phyloP scores from a whole-genome alignment of 1,284 basidiomycete genomes.

The Rugosomyces carneus region DNA sequence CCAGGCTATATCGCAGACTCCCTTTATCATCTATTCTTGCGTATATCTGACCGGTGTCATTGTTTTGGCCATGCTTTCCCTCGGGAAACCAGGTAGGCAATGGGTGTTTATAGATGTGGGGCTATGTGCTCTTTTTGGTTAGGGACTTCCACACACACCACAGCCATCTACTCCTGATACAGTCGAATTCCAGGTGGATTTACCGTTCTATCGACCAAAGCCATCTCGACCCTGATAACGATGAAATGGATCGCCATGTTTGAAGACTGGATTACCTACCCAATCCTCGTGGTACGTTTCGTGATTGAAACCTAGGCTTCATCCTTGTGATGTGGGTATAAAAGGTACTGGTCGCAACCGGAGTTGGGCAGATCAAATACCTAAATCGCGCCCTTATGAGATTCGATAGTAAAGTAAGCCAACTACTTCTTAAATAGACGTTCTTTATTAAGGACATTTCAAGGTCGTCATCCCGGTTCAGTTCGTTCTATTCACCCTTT shows the following conservation, averaged over 20 bases:
- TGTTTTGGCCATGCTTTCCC: conserved; percentile 58
- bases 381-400: conserved; percentile 87
- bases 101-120: conserved; percentile 87
- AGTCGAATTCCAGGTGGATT: conserved; percentile 64
- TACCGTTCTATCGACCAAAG: conserved; percentile 93
- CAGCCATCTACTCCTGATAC: not conserved
- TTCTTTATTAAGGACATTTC: conserved; percentile 3
- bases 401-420: conserved; percentile 74
- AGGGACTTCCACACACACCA: conserved; percentile 15
- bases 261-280: conserved; percentile 75
- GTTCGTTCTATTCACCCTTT: conserved; percentile 86
- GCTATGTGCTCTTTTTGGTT: conserved; percentile 82
- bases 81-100: conserved; percentile 50
- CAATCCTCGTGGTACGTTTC: conserved; percentile 49
- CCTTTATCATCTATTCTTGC: conserved; percentile 72
- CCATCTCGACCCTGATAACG: conserved; percentile 80
- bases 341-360: conserved; percentile 73
- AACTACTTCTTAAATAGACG: not conserved
- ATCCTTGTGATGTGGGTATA: conserved; percentile 4
- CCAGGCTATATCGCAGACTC: conserved; percentile 59
- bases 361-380: conserved; percentile 86
- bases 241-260: conserved; percentile 72
- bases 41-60: conserved; percentile 54
- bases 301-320: conserved; percentile 14
- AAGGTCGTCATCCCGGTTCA: conserved; percentile 90